Evolutionary conservation across 2,329 filamentous ascomycete species (phyloP).

Genomic region (Sporothrix phasma): DNA sequence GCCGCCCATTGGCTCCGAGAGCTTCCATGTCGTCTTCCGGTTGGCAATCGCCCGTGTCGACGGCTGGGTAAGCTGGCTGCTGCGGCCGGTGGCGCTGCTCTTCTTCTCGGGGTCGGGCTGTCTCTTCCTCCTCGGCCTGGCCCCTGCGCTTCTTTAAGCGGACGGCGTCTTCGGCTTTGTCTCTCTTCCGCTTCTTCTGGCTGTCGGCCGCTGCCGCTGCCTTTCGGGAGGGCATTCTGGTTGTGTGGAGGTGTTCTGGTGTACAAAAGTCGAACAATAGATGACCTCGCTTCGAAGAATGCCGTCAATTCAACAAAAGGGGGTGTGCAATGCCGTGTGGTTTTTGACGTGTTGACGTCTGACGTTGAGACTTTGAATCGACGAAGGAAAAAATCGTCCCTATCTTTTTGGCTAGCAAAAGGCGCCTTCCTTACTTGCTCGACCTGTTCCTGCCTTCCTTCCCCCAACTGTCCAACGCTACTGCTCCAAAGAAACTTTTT

Average conservation of each 20-base stretch:
- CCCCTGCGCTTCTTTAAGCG: constrained; percentile 18
- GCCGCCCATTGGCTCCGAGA: constrained; percentile 56
- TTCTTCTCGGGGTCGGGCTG: neutral
- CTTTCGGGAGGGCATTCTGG: constrained; percentile 19
- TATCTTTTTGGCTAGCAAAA: neutral
- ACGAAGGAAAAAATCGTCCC: neutral
- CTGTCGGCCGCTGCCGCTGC: constrained; percentile 23
- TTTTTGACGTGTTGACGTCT: neutral
- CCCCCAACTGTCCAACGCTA: neutral
- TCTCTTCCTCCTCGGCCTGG: constrained; percentile 5
- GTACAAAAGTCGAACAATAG: neutral
- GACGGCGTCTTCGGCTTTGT: constrained; percentile 23
- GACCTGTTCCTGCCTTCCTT: neutral
- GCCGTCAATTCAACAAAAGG: neutral
- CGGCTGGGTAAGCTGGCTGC: constrained; percentile 1
- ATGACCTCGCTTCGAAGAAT: neutral
- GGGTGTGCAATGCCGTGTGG: neutral
- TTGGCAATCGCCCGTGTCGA: constrained; percentile 5
- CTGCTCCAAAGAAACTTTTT: constrained; percentile 13
- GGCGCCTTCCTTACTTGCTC: neutral
- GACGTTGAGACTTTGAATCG: neutral
- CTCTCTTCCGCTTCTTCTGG: constrained; percentile 27
- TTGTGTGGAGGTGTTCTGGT: neutral
- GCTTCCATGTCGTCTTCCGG: constrained; percentile 37
- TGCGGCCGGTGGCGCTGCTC: neutral